These are phyloP conservation scores for Plectranthus barbatus DNA, from an alignment of 257 asterid species.

Conservation along the genomic window DNA sequence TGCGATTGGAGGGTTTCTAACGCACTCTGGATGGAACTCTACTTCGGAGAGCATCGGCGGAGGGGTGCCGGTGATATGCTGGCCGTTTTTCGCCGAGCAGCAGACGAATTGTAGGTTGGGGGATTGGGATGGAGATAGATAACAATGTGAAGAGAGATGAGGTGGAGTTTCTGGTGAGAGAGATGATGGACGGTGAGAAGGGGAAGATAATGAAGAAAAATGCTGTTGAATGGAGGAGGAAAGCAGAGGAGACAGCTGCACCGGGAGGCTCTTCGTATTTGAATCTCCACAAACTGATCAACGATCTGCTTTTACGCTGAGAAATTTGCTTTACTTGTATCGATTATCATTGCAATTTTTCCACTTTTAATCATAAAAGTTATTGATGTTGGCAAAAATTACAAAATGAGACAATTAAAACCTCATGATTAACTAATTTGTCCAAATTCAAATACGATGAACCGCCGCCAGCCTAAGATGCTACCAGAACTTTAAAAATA, in stretches of 20 bases:
- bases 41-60: conserved; percentile 59
- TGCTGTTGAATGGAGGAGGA: conserved; percentile 33
- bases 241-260: conserved; percentile 30
- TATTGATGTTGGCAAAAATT: no score
- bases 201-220: conserved; percentile 37
- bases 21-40: no score
- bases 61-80: conserved; percentile 47
- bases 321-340: neutral
- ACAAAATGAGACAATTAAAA: no score
- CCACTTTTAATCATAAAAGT: no score
- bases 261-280: conserved; percentile 24
- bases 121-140: conserved; percentile 42
- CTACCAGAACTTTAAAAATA: neutral
- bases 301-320: conserved; percentile 13
- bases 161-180: conserved; percentile 37
- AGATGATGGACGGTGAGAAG: conserved; percentile 47
- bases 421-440: no score
- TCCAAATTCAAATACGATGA: no score
- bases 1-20: no score
- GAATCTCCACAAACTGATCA: conserved; percentile 23
- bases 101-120: conserved; percentile 53
- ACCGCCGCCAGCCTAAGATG: no score
- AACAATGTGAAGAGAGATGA: conserved; percentile 40
- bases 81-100: conserved; percentile 56
- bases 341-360: no score